phyloP scores from a whole-genome alignment of 2,329 filamentous ascomycete species.

The Aspergillus candidus region DNA sequence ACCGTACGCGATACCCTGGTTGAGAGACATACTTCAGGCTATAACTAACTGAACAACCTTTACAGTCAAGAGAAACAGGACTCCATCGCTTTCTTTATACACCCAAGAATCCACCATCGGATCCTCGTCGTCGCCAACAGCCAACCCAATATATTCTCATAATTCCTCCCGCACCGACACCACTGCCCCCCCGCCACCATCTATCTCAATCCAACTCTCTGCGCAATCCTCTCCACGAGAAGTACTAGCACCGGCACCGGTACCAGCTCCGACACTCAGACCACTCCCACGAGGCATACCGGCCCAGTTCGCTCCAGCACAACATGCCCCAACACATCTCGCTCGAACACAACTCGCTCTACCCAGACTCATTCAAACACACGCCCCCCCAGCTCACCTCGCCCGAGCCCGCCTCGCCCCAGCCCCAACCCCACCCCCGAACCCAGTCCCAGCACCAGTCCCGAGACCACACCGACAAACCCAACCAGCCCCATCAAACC shows the following conservation, averaged over 20 bases:
- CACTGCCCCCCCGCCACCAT: neutral
- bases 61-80: neutral
- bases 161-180: neutral
- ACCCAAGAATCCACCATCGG: neutral
- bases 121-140: neutral
- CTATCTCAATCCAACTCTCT: neutral
- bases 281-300: neutral
- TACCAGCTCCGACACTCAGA: too few species aligned
- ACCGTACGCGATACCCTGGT: too few species aligned
- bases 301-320: neutral
- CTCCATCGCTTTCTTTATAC: neutral
- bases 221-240: neutral
- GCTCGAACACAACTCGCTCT: neutral
- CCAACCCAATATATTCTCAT: neutral
- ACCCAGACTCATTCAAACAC: neutral
- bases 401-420: neutral
- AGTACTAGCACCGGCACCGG: too few species aligned
- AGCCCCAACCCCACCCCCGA: neutral
- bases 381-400: neutral
- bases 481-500: neutral
- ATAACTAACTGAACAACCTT: too few species aligned
- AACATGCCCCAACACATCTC: neutral
- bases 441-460: neutral
- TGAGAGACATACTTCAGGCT: too few species aligned
- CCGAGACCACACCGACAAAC: neutral